Conservation (phyloP, 1,139 yeast genomes). For the Arxiozyma heterogenica region DNA sequence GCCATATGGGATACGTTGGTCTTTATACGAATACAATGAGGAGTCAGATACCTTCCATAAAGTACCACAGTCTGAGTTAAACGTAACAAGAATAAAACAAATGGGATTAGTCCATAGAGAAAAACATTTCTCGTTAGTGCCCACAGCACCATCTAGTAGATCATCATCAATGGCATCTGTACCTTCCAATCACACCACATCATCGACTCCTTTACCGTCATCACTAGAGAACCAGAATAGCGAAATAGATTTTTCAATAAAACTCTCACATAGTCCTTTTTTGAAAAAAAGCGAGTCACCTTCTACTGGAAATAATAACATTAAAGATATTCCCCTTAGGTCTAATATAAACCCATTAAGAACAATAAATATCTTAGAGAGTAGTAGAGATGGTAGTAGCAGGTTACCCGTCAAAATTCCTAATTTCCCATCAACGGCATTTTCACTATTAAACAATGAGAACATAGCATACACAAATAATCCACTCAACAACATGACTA, state of each 20-base stretch:
- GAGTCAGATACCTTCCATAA: conserved; percentile 66
- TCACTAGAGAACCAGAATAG: neutral
- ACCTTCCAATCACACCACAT: neutral
- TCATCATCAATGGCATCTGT: conserved; percentile 12
- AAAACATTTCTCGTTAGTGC: conserved; percentile 60
- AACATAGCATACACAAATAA: neutral
- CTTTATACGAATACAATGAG: conserved; percentile 79
- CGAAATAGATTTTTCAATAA: neutral
- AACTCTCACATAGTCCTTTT: neutral
- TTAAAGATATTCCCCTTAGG: neutral
- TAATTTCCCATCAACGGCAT: neutral
- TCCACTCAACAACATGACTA: too few species aligned
- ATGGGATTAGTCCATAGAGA: conserved; percentile 62
- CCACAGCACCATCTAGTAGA: conserved; percentile 50
- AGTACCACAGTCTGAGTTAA: conserved; percentile 56
- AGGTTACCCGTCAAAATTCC: neutral
- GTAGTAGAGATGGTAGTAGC: neutral
- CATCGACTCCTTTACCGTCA: conserved; percentile 9
- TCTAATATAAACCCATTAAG: neutral
- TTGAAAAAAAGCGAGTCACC: neutral
- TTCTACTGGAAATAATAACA: neutral
- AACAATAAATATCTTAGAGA: neutral
- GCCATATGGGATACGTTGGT: conserved; percentile 93
- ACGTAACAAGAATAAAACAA: conserved; percentile 42
- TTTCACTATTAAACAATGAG: neutral